These are phyloP conservation scores for Cadophora gregata DNA, from an alignment of 2,329 filamentous ascomycete genomes.

Conservation along the genomic window DNA sequence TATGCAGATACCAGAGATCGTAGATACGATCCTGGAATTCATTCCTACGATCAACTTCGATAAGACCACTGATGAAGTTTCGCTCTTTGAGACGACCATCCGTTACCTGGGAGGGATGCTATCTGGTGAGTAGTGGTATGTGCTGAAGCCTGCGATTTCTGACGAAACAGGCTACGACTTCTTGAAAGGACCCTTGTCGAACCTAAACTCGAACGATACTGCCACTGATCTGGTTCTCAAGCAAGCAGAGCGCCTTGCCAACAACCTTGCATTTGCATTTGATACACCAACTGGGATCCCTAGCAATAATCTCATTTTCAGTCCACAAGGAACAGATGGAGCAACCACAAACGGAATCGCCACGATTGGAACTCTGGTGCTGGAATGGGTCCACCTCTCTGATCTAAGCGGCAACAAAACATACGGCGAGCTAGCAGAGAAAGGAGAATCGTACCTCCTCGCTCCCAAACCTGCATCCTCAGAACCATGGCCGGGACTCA, in stretches of 20 bases:
- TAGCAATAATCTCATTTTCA: slow-evolving; percentile 69
- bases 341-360: slow-evolving; percentile 72
- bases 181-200: slow-evolving; percentile 67
- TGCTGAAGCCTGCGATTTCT: not conserved
- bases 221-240: slow-evolving; percentile 63
- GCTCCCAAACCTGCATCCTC: slow-evolving; percentile 64
- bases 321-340: slow-evolving; percentile 56
- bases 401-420: slow-evolving; percentile 72
- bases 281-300: slow-evolving; percentile 78
- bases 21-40: slow-evolving; percentile 73
- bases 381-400: slow-evolving; percentile 84
- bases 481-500: slow-evolving; percentile 78
- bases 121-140: slow-evolving; percentile 60
- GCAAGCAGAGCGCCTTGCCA: slow-evolving; percentile 73
- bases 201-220: slow-evolving; percentile 52
- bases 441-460: slow-evolving; percentile 73
- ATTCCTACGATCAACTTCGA: slow-evolving; percentile 75
- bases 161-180: slow-evolving; percentile 66
- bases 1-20: slow-evolving; percentile 72
- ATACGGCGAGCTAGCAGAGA: slow-evolving; percentile 71
- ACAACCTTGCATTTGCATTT: slow-evolving; percentile 79
- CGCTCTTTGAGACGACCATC: slow-evolving; percentile 89
- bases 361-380: slow-evolving; percentile 76
- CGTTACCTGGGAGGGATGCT: slow-evolving; percentile 83
- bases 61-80: slow-evolving; percentile 64